Base-by-base conservation (phyloP, 768 basidiomycete species). In the Rubroboletus satanas region DNA sequence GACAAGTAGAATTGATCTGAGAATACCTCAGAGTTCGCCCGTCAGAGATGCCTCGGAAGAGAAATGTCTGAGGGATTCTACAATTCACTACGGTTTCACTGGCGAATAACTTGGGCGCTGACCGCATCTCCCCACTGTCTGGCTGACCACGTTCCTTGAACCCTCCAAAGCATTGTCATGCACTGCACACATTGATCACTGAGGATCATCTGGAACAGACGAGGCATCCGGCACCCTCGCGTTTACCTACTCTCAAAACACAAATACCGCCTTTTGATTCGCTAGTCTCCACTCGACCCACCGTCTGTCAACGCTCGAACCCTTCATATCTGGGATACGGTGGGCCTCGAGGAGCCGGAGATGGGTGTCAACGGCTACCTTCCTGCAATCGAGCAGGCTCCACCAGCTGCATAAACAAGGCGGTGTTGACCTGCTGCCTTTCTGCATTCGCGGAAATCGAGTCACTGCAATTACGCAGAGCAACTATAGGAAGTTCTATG, bases 391-490 rank as follows among this genome's bases (percentile, higher is more conserved):
- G 64, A 62, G 50, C 61, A 73, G 42, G 63, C 71, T 17, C 55
- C 59, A 64, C 11, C 60, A 57, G 2, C 61, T 79, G 5, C 8
- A 32, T 55, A 7, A 37, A 28, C 3, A 48, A 14, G 73, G 65
- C 1, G 78, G 79, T 32, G 63, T 80, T 12, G 68, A 68, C 55
- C 71, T 79, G 28, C 65, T 79, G 1, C 64, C 79, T 0, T 78
- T 72, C 57, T 72, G 72, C 56, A 73, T 79, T 23, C 72, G 74
- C 3, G 75, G 70, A 11, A 73, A 75, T 17, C 63, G 74, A 38
- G 69, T 77, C 62, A 74, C 67, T 7, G 72, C 69, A 42, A 64
- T 60, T 1, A 64, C 69, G 38, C 65, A 69, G 50, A 70, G 70
- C 56, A 79, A 78, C 63, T 79, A 76, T 60, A 62, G 64, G 46